Conservation (phyloP, 2,329 filamentous ascomycete genomes). For the Diplodia scrobiculata region DNA sequence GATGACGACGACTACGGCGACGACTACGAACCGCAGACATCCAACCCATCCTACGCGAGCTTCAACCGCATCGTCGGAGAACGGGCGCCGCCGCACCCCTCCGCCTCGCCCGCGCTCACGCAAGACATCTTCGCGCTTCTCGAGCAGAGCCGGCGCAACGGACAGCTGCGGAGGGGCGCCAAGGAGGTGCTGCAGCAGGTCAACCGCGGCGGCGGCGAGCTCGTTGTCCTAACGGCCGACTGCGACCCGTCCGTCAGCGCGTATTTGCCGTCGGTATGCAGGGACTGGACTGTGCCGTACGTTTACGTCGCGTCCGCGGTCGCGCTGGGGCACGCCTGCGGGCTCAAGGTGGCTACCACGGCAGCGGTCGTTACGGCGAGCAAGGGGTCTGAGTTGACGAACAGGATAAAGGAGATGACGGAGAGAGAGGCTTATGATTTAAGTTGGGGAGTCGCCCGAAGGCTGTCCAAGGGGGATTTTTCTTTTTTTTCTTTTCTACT, state of each 20-base stretch:
- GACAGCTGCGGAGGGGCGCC: slow-evolving; percentile 31
- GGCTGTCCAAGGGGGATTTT: background rate
- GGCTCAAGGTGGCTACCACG: background rate
- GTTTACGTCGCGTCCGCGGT: background rate
- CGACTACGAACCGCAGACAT: too few species aligned
- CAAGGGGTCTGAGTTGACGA: background rate
- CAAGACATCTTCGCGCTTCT: background rate
- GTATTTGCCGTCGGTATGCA: slow-evolving; percentile 18
- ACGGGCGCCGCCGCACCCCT: background rate
- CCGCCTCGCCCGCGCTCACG: background rate
- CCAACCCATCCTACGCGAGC: too few species aligned
- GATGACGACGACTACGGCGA: too few species aligned
- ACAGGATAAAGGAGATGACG: background rate
- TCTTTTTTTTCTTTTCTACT: background rate
- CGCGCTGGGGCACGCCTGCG: slow-evolving; percentile 22
- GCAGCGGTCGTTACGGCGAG: background rate
- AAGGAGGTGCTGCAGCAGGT: slow-evolving; percentile 30
- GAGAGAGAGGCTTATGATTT: slow-evolving; percentile 17
- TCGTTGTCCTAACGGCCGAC: slow-evolving; percentile 19
- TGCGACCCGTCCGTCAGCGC: slow-evolving; percentile 29
- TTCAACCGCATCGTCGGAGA: too few species aligned
- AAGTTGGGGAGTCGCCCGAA: background rate
- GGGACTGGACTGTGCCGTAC: slow-evolving; percentile 1
- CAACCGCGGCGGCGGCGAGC: slow-evolving; percentile 2
- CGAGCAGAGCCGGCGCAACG: slow-evolving; percentile 12